Conservation (phyloP, 495 filamentous ascomycete species). For the Aspergillus steynii region DNA sequence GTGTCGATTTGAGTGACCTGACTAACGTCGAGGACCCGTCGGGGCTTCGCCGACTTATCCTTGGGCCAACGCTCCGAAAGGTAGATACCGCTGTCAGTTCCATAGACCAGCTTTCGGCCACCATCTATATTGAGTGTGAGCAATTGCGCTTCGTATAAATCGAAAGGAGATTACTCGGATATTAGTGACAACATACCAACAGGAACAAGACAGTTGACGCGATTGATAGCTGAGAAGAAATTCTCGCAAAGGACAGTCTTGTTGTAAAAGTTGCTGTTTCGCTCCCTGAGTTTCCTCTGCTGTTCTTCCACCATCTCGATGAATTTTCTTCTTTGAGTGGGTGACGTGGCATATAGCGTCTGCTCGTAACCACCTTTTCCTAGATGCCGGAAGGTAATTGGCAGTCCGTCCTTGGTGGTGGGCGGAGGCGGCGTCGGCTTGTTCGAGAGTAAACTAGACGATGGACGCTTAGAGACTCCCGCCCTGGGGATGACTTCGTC, state of each 20-base stretch:
- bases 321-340: slow-evolving; percentile 84
- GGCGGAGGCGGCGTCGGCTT: slow-evolving; percentile 56
- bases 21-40: slow-evolving; percentile 79
- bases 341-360: slow-evolving; percentile 82
- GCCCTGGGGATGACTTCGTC: slow-evolving; percentile 84
- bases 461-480: slow-evolving; percentile 82
- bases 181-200: slow-evolving; percentile 58
- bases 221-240: slow-evolving; percentile 79
- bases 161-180: neutral
- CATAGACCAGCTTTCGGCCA: slow-evolving; percentile 89
- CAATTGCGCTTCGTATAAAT: slow-evolving; percentile 31
- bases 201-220: slow-evolving; percentile 91
- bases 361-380: slow-evolving; percentile 95
- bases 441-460: slow-evolving; percentile 81
- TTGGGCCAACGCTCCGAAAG: slow-evolving; percentile 87
- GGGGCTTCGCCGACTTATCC: slow-evolving; percentile 72
- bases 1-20: slow-evolving; percentile 95
- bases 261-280: slow-evolving; percentile 88
- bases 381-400: slow-evolving; percentile 96
- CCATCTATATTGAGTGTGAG: slow-evolving; percentile 60
- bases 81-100: slow-evolving; percentile 91
- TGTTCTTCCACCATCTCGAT: slow-evolving; percentile 93
- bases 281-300: slow-evolving; percentile 77
- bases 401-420: slow-evolving; percentile 74
- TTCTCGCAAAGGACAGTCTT: slow-evolving; percentile 79